These are phyloP conservation scores for Vanilla planifolia DNA, from an alignment of 106 monocot species.

Conservation along the genomic window DNA sequence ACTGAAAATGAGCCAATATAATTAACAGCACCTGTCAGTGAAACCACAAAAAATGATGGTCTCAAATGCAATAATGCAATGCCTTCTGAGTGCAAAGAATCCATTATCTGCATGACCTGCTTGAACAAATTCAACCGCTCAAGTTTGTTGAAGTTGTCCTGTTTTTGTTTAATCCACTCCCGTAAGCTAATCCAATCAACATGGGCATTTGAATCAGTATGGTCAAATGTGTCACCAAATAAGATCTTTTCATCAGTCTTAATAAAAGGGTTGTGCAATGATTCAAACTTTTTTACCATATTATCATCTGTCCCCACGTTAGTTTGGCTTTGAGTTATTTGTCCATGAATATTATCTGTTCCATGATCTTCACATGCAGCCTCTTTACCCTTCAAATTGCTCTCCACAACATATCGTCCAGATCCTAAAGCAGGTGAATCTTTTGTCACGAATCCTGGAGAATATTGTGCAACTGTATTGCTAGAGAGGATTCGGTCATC, in stretches of 20 bases:
- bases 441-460: conserved; percentile 26
- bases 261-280: not conserved
- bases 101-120: conserved; percentile 72
- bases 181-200: conserved; percentile 59
- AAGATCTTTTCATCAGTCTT: conserved; percentile 19
- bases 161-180: conserved; percentile 39
- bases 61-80: conserved; percentile 42
- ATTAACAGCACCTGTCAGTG: conserved; percentile 47
- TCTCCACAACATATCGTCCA: conserved; percentile 31
- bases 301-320: too few species aligned
- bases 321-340: not conserved
- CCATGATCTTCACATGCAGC: conserved; percentile 29
- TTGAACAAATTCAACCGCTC: conserved; percentile 67
- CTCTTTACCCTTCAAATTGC: conserved; percentile 52
- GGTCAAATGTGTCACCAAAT: conserved; percentile 16
- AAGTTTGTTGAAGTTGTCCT: conserved; percentile 31
- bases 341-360: conserved; percentile 1
- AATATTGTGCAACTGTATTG: conserved; percentile 3
- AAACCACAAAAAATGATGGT: conserved; percentile 59
- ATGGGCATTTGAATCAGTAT: not conserved
- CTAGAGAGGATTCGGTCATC: conserved; percentile 12
- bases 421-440: conserved; percentile 33
- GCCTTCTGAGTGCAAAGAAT: conserved; percentile 57
- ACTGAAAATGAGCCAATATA: conserved; percentile 54
- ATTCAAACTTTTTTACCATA: conserved; percentile 10